Conservation (phyloP, 768 basidiomycete species). For the Boletellus emodensis region DNA sequence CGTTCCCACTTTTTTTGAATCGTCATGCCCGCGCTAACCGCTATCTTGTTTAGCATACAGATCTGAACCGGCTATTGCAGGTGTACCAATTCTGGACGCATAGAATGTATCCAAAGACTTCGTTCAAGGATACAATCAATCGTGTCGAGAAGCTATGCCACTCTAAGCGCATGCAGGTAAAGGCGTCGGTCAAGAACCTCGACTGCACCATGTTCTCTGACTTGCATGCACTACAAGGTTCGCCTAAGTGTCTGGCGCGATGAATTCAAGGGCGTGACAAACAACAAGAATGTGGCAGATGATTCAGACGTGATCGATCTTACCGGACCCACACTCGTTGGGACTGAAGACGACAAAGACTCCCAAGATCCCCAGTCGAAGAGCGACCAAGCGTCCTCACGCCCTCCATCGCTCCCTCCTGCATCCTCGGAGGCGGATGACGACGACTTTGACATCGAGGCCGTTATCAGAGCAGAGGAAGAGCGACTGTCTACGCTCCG, state of each 20-base stretch:
- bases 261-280: slow-evolving; percentile 48
- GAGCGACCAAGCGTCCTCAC: slow-evolving; percentile 34
- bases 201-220: slow-evolving; percentile 1
- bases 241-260: slow-evolving; percentile 75
- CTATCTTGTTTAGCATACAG: slow-evolving; percentile 50
- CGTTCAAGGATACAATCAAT: slow-evolving; percentile 81
- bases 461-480: slow-evolving; percentile 45
- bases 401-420: slow-evolving; percentile 38
- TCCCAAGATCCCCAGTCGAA: slow-evolving; percentile 5
- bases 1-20: not conserved
- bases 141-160: slow-evolving; percentile 88
- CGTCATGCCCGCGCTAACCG: not conserved
- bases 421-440: slow-evolving; percentile 39
- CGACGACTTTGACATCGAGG: slow-evolving; percentile 52
- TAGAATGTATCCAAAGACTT: slow-evolving; percentile 82
- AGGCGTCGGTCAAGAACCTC: slow-evolving; percentile 14
- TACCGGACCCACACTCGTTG: slow-evolving; percentile 25
- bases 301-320: slow-evolving; percentile 29
- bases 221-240: slow-evolving; percentile 41
- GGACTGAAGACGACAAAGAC: slow-evolving; percentile 20
- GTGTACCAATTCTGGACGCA: slow-evolving; percentile 96
- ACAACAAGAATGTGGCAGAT: slow-evolving; percentile 28
- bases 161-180: slow-evolving; percentile 79
- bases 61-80: slow-evolving; percentile 75
- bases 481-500: slow-evolving; percentile 28